A percentile compares a stretch with the other conserved stretches of the same genome.
phyloP scores from a whole-genome alignment of 805 yeast species.

The Saccharomycopsis synnaedendra region DNA sequence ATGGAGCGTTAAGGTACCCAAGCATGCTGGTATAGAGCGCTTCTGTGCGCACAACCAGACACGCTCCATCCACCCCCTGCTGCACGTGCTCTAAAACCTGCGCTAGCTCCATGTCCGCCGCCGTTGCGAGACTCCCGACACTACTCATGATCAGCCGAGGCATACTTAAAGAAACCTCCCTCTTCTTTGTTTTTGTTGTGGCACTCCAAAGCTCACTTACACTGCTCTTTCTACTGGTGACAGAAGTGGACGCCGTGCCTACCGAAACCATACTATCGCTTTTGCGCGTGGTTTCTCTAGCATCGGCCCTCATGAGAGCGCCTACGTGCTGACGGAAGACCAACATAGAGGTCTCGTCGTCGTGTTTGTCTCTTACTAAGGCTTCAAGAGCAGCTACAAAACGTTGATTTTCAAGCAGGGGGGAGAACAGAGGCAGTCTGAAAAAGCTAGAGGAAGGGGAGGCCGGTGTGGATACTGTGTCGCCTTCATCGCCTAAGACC shows the following conservation, averaged over 20 bases:
- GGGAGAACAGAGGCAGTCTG: not conserved
- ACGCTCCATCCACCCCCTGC: too few relatives aligned
- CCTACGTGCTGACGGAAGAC: slow-evolving; percentile 34
- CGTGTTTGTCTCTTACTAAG: slow-evolving; percentile 33
- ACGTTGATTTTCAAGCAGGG: slow-evolving; percentile 25
- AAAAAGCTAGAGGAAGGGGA: not conserved
- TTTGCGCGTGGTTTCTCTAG: not conserved
- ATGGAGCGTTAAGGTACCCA: too few relatives aligned
- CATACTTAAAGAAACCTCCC: too few relatives aligned
- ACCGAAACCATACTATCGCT: not conserved
- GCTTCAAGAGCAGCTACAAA: slow-evolving; percentile 32
- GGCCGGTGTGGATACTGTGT: not conserved
- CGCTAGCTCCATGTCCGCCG: too few relatives aligned
- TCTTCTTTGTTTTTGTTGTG: too few relatives aligned
- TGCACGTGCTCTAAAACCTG: too few relatives aligned
- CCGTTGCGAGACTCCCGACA: too few relatives aligned
- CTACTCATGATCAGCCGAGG: too few relatives aligned
- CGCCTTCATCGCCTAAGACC: slow-evolving; percentile 17
- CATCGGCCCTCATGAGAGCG: slow-evolving; percentile 22
- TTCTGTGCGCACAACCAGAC: too few relatives aligned
- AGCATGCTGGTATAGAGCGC: too few relatives aligned
- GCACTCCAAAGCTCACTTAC: too few relatives aligned
- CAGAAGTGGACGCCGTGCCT: not conserved
- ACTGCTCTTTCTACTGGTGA: too few relatives aligned
- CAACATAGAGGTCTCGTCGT: slow-evolving; percentile 34